These are phyloP conservation scores for Glycyrrhiza uralensis DNA, from an alignment of 306 rosid genomes.

Conservation along the genomic window DNA sequence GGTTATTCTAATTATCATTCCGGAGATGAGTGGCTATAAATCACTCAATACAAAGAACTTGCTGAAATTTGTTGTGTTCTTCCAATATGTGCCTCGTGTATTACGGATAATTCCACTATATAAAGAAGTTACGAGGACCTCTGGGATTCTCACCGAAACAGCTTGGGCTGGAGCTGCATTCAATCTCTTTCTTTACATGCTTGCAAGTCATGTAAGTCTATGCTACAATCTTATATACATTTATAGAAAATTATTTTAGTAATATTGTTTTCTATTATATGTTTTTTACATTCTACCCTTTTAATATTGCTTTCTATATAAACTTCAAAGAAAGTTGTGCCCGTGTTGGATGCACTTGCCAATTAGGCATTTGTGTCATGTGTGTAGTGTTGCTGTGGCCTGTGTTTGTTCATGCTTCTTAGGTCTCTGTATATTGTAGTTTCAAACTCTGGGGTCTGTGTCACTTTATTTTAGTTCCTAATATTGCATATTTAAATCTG, in stretches of 20 bases:
- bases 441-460: background rate
- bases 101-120: conserved; percentile 62
- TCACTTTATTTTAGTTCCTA: background rate
- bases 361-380: background rate
- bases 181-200: conserved; percentile 77
- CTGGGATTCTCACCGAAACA: conserved; percentile 62
- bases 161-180: conserved; percentile 81
- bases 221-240: background rate
- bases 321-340: too few species aligned
- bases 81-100: conserved; percentile 74
- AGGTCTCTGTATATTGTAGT: background rate
- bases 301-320: too few species aligned
- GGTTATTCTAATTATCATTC: conserved; percentile 53
- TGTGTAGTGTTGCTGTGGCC: background rate
- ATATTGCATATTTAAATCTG: background rate
- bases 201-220: conserved; percentile 72
- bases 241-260: background rate
- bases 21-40: conserved; percentile 9
- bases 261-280: background rate
- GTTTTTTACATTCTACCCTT: too few species aligned
- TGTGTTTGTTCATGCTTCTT: background rate
- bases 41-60: conserved; percentile 40
- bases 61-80: conserved; percentile 45
- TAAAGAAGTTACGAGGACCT: conserved; percentile 58
- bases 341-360: background rate